phyloP scores from a whole-genome alignment of 345 rosid genomes.

The Populus alba region DNA sequence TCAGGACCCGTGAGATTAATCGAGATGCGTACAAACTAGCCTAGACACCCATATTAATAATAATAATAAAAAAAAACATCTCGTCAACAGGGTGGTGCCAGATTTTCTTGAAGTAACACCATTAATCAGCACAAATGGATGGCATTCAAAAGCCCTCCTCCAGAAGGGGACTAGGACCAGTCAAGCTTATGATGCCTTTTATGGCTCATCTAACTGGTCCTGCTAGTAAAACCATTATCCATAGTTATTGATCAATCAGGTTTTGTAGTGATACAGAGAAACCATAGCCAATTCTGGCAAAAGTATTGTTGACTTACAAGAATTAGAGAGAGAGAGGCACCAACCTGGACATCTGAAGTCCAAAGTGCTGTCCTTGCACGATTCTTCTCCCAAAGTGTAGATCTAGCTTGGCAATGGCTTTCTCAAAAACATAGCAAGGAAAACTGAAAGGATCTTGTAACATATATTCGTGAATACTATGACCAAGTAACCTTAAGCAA shows the following conservation, averaged over 20 bases:
- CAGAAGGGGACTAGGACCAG: slow-evolving; percentile 41
- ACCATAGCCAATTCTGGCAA: background rate
- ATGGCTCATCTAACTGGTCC: slow-evolving; percentile 77
- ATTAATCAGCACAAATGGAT: slow-evolving; percentile 28
- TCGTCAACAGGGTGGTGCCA: slow-evolving; percentile 12
- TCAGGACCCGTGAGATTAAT: too few species aligned
- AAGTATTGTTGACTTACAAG: background rate
- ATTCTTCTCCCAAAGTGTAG: slow-evolving; percentile 54
- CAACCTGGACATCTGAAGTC: slow-evolving; percentile 92
- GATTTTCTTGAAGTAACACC: slow-evolving; percentile 20
- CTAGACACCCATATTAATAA: too few species aligned
- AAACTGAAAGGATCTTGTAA: background rate
- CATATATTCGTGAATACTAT: background rate
- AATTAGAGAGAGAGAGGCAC: background rate
- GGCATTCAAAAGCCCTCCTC: slow-evolving; percentile 69
- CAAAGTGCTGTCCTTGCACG: slow-evolving; percentile 74
- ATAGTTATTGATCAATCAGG: background rate
- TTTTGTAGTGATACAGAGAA: background rate
- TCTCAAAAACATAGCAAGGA: slow-evolving; percentile 25
- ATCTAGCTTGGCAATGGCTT: slow-evolving; percentile 69
- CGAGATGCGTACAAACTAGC: too few species aligned
- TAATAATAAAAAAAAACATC: background rate
- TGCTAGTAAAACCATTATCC: slow-evolving; percentile 19
- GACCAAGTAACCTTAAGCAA: background rate
- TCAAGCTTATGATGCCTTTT: slow-evolving; percentile 22